Base-by-base conservation (phyloP, 345 rosid species). In the Lepidium sativum region DNA sequence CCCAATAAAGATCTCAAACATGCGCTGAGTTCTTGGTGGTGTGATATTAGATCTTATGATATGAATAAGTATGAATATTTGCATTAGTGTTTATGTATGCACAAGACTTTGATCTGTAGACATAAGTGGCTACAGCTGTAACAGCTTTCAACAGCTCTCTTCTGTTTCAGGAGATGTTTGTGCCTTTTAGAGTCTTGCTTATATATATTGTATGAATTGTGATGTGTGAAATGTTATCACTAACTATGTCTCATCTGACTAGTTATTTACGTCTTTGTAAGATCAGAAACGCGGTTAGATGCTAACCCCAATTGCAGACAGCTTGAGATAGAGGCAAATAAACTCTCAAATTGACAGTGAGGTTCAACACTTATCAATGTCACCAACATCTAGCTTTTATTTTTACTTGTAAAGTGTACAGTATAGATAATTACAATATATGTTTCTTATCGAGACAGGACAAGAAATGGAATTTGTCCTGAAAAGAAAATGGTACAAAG, bases 121-220 rank as follows among this genome's bases (percentile, higher is more conserved):
- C 77, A 52, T 51, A 65, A 50, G 37, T 66, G 67, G 71, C 71
- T 65, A 9, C 35, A 52, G 15, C 45, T 49, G 54, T 33, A 2
- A 41, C 33, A 41, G 35, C 67, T 56, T 60, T 34, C 11, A 52
- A 27, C 33, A 13, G 11, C 6, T 25, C 44, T 56, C 44, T 56
- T 40, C 20, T 63, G 47, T 39, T 48, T 33, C 12, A 47, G 38
- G 23, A 63, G 44, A 48, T 63, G 53, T 64, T 44, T 60, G 49
- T 61, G 54, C 41, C 42, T 62, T 44, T 45, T 45, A 64, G 16
- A 31, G 47, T 50, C 37, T 44, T 56, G 59, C 57, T 71, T 64
- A 17, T 54, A 11, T 69, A 34, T 49, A 27, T 27, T 4, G 15
- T 21, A 48, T 57, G 52, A 58, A 8, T 48, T 63, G 70, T 54